Percentiles rank a stretch among this genome's conserved stretches.
Conservation (phyloP, 305 asterid genomes). For the Striga hermonthica region DNA sequence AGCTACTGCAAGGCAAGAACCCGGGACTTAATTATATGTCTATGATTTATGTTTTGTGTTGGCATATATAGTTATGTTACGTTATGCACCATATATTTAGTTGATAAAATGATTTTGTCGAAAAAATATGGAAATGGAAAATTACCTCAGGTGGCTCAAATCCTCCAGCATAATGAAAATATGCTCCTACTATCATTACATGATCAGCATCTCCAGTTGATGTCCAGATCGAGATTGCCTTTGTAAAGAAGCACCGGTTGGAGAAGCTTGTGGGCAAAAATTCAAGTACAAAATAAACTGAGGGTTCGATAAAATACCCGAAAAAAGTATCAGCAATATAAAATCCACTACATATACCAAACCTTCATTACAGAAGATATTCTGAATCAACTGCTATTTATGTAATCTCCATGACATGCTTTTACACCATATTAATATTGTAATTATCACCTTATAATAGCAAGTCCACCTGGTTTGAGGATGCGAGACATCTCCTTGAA, state of each 20-base stretch:
- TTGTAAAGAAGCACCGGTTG: slow-evolving; percentile 93
- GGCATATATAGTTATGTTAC: too few relatives aligned
- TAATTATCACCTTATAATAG: slow-evolving; percentile 61
- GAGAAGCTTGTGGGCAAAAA: slow-evolving; percentile 59
- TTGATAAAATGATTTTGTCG: too few relatives aligned
- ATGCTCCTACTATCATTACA: slow-evolving; percentile 83
- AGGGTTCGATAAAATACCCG: not conserved
- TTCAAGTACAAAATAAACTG: slow-evolving; percentile 18
- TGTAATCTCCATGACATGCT: slow-evolving; percentile 3
- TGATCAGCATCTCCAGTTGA: slow-evolving; percentile 95
- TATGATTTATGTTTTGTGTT: too few relatives aligned
- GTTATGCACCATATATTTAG: too few relatives aligned
- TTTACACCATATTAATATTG: slow-evolving; percentile 4
- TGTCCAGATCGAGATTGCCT: slow-evolving; percentile 96
- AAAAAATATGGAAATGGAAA: not conserved
- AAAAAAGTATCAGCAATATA: slow-evolving; percentile 13
- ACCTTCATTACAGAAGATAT: slow-evolving; percentile 7
- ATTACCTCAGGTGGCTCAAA: slow-evolving; percentile 92
- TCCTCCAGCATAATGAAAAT: slow-evolving; percentile 95
- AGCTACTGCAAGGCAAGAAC: too few relatives aligned
- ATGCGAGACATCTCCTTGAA: slow-evolving; percentile 85
- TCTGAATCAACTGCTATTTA: not conserved
- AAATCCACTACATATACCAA: slow-evolving; percentile 1
- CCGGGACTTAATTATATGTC: too few relatives aligned
- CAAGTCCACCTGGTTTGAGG: slow-evolving; percentile 90